Percentiles rank a stretch among this genome's conserved stretches.
Evolutionary conservation across 768 basidiomycete species (phyloP).

Genomic region (Gloeopeniophorella convolvens): DNA sequence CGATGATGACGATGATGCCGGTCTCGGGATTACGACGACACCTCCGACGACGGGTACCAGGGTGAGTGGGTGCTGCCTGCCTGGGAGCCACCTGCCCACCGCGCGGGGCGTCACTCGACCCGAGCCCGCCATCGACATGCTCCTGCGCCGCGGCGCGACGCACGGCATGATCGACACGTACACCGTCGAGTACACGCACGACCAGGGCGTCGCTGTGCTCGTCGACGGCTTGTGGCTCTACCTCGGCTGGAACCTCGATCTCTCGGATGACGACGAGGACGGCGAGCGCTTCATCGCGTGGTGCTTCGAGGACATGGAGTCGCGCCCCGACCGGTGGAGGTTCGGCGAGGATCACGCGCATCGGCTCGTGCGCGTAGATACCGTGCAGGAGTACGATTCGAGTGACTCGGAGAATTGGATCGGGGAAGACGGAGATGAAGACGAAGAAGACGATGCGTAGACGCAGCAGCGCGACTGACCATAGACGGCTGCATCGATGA

Average conservation of each 20-base stretch:
- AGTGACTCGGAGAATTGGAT: constrained; percentile 19
- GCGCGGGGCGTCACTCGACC: constrained; percentile 30
- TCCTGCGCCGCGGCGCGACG: constrained; percentile 57
- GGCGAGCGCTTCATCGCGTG: constrained; percentile 38
- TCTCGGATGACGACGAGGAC: constrained; percentile 37
- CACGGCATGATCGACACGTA: constrained; percentile 51
- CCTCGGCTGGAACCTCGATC: constrained; percentile 63
- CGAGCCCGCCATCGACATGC: constrained; percentile 31
- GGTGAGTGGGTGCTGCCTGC: constrained; percentile 39
- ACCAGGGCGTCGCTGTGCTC: constrained; percentile 44
- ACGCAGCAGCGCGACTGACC: constrained; percentile 5
- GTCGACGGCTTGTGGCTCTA: constrained; percentile 40
- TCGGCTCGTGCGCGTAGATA: constrained; percentile 17
- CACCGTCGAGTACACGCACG: constrained; percentile 48
- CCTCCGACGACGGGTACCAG: constrained; percentile 33
- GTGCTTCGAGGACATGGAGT: constrained; percentile 35
- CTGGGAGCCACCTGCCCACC: constrained; percentile 55
- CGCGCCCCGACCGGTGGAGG: constrained; percentile 41
- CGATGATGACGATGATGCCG: constrained; percentile 24
- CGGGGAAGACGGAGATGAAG: constrained; percentile 6
- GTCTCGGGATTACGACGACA: constrained; percentile 29
- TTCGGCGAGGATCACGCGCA: constrained; percentile 24
- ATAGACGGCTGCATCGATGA: no score
- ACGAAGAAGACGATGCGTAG: not conserved
- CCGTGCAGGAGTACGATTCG: constrained; percentile 8